Evolutionary conservation across 2,329 filamentous ascomycete genomes (phyloP).

Genomic region (Aureobasidium melanogenum): DNA sequence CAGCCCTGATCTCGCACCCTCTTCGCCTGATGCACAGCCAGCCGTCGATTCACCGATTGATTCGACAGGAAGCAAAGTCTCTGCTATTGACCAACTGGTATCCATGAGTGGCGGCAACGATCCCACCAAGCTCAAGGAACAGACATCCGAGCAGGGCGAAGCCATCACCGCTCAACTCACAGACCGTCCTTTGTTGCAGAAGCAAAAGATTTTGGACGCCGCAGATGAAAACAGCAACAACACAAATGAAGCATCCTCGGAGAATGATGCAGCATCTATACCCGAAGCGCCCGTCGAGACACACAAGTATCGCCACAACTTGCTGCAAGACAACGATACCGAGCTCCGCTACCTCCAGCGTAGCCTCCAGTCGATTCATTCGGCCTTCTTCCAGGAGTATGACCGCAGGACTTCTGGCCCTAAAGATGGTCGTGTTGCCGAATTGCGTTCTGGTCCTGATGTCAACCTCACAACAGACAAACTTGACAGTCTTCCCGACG

Average conservation of each 20-base stretch:
- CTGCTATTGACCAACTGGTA: conserved; percentile 65
- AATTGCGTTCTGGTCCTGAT: conserved; percentile 42
- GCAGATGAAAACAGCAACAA: conserved; percentile 53
- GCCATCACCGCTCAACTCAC: conserved; percentile 80
- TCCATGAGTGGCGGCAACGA: conserved; percentile 66
- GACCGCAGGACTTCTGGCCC: conserved; percentile 44
- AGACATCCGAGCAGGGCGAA: conserved; percentile 79
- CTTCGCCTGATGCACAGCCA: conserved; percentile 3
- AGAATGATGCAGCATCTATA: conserved; percentile 31
- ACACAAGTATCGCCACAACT: conserved; percentile 54
- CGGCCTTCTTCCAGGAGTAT: conserved; percentile 74
- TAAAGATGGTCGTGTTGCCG: conserved; percentile 39
- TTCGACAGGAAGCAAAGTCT: conserved; percentile 32
- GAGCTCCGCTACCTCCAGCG: conserved; percentile 71
- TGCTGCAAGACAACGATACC: conserved; percentile 79
- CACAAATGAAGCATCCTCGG: conserved; percentile 31
- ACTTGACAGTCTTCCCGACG: conserved; percentile 65
- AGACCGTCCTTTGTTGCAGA: conserved; percentile 79
- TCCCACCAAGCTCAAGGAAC: conserved; percentile 58
- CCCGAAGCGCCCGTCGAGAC: conserved; percentile 25
- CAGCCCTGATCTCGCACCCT: not conserved
- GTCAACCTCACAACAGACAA: conserved; percentile 38
- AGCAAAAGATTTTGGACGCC: conserved; percentile 81
- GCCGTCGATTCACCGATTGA: not conserved
- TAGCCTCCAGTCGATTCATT: conserved; percentile 67